Percentiles rank a stretch among this genome's conserved stretches.
Conservation (phyloP, 2,329 filamentous ascomycete species). For the Ophiostoma sp. region DNA sequence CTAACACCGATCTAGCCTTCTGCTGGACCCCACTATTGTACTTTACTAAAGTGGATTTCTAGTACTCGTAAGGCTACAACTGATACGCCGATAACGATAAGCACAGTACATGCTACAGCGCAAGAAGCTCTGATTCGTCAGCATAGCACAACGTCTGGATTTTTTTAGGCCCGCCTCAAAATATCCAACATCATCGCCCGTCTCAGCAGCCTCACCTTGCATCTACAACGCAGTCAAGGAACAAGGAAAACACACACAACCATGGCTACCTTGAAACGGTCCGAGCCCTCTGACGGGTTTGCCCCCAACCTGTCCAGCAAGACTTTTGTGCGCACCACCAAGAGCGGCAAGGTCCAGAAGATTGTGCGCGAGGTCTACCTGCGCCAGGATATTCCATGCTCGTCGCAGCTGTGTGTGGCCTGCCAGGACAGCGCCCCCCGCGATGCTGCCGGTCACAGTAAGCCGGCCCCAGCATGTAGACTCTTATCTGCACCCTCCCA, state of each 20-base stretch:
- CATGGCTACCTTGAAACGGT: slow-evolving; percentile 63
- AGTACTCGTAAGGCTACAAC: slow-evolving; percentile 14
- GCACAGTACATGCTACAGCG: slow-evolving; percentile 18
- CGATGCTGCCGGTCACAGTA: slow-evolving; percentile 73
- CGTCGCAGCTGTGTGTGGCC: slow-evolving; percentile 74
- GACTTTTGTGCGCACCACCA: slow-evolving; percentile 89
- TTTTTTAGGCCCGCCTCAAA: slow-evolving; percentile 14
- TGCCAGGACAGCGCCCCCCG: slow-evolving; percentile 71
- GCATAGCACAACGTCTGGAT: slow-evolving; percentile 25
- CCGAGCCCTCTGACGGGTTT: slow-evolving; percentile 43
- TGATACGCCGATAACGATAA: slow-evolving; percentile 26
- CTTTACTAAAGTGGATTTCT: neutral
- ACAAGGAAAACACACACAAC: slow-evolving; percentile 23
- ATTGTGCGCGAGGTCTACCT: slow-evolving; percentile 96
- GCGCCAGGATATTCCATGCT: slow-evolving; percentile 94
- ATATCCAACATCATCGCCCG: neutral
- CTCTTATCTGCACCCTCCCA: neutral
- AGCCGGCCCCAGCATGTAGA: slow-evolving; percentile 29
- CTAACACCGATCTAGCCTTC: neutral
- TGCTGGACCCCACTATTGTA: neutral
- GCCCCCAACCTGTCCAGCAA: slow-evolving; percentile 85
- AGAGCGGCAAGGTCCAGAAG: slow-evolving; percentile 96
- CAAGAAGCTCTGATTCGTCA: slow-evolving; percentile 26
- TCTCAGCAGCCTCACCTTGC: neutral
- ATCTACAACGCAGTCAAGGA: slow-evolving; percentile 3